phyloP scores from a whole-genome alignment of 2,329 filamentous ascomycete species.

The Colletotrichum eleusines region DNA sequence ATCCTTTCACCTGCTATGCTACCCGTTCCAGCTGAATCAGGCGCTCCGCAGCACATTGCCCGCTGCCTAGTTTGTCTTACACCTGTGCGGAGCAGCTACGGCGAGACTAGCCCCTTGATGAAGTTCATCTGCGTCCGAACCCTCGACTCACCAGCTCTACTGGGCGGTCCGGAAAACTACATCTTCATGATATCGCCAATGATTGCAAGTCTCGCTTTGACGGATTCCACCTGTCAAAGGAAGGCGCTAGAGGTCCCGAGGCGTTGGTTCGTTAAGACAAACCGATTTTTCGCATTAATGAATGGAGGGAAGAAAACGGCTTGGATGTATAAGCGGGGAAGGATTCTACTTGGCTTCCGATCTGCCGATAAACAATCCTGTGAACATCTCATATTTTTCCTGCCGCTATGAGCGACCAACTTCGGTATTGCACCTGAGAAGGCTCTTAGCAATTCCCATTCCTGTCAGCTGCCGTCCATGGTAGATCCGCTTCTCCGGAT shows the following conservation, averaged over 20 bases:
- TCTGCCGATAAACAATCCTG: too few species aligned
- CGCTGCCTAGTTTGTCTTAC: constrained; percentile 58
- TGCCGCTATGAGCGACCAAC: not conserved
- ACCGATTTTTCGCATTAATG: constrained; percentile 43
- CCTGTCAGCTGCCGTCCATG: not conserved
- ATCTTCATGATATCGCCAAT: constrained; percentile 54
- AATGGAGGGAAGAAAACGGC: constrained; percentile 23
- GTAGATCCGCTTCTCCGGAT: not conserved
- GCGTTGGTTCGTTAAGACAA: constrained; percentile 48
- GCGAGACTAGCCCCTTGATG: constrained; percentile 47
- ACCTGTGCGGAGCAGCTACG: constrained; percentile 58
- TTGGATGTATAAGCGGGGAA: not conserved
- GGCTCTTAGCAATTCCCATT: not conserved
- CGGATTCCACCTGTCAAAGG: constrained; percentile 50
- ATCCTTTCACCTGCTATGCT: constrained; percentile 43
- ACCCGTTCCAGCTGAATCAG: constrained; percentile 55
- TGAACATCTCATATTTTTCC: too few species aligned
- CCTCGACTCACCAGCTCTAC: constrained; percentile 53
- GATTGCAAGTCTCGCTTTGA: constrained; percentile 54
- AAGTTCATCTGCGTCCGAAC: constrained; percentile 59
- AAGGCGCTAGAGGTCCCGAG: constrained; percentile 50
- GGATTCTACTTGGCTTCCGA: not conserved
- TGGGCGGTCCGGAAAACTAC: constrained; percentile 59
- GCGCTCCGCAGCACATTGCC: constrained; percentile 54
- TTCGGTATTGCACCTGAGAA: not conserved